Evolutionary conservation across 1,284 basidiomycete genomes (phyloP), one percentile per base, ranked within the genome.

Genomic region (Ceratorhiza oryzae-sativae): DNA sequence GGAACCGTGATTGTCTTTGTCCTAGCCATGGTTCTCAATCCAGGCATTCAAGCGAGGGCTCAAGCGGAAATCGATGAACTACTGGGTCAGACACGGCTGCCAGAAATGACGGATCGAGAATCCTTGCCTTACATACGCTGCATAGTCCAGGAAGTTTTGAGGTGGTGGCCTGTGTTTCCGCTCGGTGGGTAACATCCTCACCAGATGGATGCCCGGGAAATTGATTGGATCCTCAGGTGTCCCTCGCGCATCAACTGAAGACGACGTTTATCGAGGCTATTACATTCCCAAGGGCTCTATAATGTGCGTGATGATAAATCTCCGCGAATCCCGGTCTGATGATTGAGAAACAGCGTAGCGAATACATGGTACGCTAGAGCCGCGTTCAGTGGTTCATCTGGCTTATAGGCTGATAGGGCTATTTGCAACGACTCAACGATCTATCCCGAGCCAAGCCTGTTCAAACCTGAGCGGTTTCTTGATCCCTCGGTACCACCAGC

Each of bases 21-120:
- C 6, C 59, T 73, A 5, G 72, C 73, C 9, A 73, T 75, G 74
- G 48, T 71, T 12, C 72, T 73, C 5, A 27, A 71, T 41, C 78
- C 78, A 0, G 56, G 72, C 4, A 73, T 76, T 10, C 73, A 75
- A 45, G 46, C 41, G 5, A 72, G 74, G 51, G 60, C 76, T 12
- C 77, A 77, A 39, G 49, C 45, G 3, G 78, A 79, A 58, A 73
- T 79, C 20, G 78, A 79, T 60, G 13, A 27, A 1, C 73, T 77
- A 0, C 73, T 79, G 3, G 75, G 75, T 23, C 39, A 41, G 1
- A 61, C 72, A 12, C 15, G 55, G 27, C 42, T 71, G 12, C 68
- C 68, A 4, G 53, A 58, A 20, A 58, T 71, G 53, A 51, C 25
- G 1, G 68, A 71, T 41, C 53, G 55, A 2, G 55, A 59, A 20